Base-by-base conservation (phyloP, 2,329 filamentous ascomycete species). In the Cladobotryum protrusum region DNA sequence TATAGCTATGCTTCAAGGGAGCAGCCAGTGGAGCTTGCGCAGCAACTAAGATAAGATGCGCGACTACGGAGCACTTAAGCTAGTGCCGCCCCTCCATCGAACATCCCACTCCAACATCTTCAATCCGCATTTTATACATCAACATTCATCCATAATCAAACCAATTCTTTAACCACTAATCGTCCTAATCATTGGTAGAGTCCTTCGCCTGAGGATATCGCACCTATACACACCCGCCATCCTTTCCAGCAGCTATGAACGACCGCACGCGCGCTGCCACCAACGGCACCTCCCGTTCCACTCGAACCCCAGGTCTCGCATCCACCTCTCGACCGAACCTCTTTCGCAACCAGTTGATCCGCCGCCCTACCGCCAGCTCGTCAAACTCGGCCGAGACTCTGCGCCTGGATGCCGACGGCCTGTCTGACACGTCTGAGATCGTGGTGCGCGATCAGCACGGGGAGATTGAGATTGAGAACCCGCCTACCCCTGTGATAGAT, bases 381-480 rank as follows among this genome's bases (percentile, higher is more conserved):
- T 58, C 61, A 45, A 62, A 62, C 36, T 62, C 74, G 12, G 67
- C 66, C 45, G 76, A 79, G 54, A 74, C 72, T 36, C 57, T 78
- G 49, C 71, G 74, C 45, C 65, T 78, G n/a, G 74, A 77, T 52
- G 66, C 67, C 47, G 73, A 76, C 43, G 67, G 70, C 14, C 17
- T 18, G 18, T 69, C 66, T 5, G 72, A 76, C 43, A 66, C 61
- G n/a, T 63, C 62, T 5, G 81, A 83, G 56, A 84, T 86, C 51
- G 77, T 86, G 8, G 76, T 84, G 42, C 72, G 82, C 55, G 77
- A 85, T 59, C 70, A 77, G 63, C 77, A 83, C 58, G 82, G 82
- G 44, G 81, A 85, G 56, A 75, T 83, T 50, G 76, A 82, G 61
- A 66, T 85, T n/a, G 72, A 71, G 14, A 79, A 82, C 52, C 77